Conservation (phyloP, 306 rosid species). For the Quercus aquifolioides region DNA sequence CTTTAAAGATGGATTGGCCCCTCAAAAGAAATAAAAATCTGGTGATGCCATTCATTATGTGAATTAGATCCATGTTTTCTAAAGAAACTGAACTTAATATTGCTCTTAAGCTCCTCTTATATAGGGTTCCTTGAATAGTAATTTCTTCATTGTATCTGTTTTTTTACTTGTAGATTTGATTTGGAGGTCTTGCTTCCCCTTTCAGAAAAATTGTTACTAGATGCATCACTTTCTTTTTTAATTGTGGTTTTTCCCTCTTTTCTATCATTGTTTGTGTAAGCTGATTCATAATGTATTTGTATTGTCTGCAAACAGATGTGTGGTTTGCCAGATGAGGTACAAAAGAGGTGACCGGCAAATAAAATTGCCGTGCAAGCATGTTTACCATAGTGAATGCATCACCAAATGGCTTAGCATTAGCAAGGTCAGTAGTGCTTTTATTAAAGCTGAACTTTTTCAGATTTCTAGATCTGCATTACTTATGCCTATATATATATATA, state of each 20-base stretch:
- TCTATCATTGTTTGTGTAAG: background rate
- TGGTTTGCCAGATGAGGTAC: slow-evolving; percentile 87
- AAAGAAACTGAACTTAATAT: background rate
- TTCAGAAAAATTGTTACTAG: background rate
- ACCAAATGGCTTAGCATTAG: slow-evolving; percentile 90
- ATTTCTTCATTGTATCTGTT: background rate
- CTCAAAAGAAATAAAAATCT: no score
- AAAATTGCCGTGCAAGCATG: slow-evolving; percentile 84
- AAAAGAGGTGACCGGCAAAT: slow-evolving; percentile 81
- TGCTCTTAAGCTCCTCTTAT: background rate
- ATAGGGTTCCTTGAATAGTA: background rate
- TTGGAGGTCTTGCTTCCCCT: background rate
- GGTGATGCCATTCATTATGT: no score
- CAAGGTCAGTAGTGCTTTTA: slow-evolving; percentile 49
- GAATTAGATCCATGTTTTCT: no score
- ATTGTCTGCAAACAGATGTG: slow-evolving; percentile 53
- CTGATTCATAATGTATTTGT: background rate
- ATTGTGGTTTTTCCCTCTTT: background rate
- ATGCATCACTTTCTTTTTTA: background rate
- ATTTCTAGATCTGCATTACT: background rate
- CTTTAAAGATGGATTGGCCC: no score
- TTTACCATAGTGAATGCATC: slow-evolving; percentile 80
- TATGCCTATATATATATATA: background rate
- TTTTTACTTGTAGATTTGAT: background rate
- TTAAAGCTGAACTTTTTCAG: background rate